These are phyloP conservation scores for Kodamaea kakaduensis DNA, from an alignment of 805 yeast genomes.

Conservation along the genomic window DNA sequence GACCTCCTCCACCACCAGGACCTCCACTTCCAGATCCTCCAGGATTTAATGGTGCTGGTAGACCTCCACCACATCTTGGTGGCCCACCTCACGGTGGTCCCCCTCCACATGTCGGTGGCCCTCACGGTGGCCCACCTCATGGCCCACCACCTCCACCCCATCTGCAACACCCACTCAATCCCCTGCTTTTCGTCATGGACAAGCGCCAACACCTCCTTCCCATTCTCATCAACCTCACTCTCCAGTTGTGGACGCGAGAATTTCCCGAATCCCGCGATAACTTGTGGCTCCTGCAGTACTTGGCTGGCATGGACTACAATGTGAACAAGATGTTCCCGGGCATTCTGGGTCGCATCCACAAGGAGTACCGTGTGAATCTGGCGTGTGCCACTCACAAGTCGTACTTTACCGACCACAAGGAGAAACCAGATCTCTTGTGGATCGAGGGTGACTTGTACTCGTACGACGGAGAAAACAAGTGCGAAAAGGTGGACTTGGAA, in stretches of 20 bases:
- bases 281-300: constrained; percentile 12
- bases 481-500: constrained; percentile 5
- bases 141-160: constrained; percentile 12
- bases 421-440: constrained; percentile 10
- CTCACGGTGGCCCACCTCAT: not conserved
- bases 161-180: not conserved
- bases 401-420: constrained; percentile 11
- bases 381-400: constrained; percentile 10
- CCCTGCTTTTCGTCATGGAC: constrained; percentile 7
- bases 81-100: not conserved
- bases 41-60: not conserved
- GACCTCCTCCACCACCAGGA: no score
- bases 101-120: not conserved
- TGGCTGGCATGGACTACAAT: constrained; percentile 6
- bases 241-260: constrained; percentile 9
- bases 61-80: not conserved
- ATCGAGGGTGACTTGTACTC: constrained; percentile 9
- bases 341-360: constrained; percentile 8
- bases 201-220: constrained; percentile 9
- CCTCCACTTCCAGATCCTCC: no score
- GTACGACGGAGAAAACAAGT: constrained; percentile 5
- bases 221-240: constrained; percentile 8
- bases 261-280: constrained; percentile 8
- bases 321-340: constrained; percentile 11
- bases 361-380: constrained; percentile 5